Evolutionary conservation across 2,329 filamentous ascomycete species (phyloP).

Genomic region (Penicillium italicum): DNA sequence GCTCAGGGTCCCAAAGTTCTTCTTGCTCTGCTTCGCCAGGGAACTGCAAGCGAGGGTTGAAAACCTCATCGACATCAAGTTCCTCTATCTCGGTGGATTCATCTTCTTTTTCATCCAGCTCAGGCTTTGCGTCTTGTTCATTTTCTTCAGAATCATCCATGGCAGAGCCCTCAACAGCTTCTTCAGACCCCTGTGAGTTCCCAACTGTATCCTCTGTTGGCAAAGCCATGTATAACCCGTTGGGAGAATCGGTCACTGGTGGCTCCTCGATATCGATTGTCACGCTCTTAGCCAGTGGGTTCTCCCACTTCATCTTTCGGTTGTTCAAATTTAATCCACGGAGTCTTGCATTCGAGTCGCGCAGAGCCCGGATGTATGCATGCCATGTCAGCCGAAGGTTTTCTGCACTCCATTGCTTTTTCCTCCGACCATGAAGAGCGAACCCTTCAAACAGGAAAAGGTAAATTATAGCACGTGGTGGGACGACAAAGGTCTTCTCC

Average conservation of each 20-base stretch:
- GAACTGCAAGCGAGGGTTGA: not conserved
- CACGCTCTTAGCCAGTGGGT: conserved; percentile 23
- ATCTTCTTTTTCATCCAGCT: conserved; percentile 7
- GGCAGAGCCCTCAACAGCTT: not conserved
- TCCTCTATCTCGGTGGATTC: conserved; percentile 4
- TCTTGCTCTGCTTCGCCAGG: not conserved
- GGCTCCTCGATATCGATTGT: conserved; percentile 5
- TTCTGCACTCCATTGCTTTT: conserved; percentile 67
- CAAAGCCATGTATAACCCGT: conserved; percentile 26
- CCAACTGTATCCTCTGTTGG: conserved; percentile 13
- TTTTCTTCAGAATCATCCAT: not conserved
- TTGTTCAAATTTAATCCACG: conserved; percentile 16
- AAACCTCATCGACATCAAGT: conserved; percentile 7
- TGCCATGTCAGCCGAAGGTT: conserved; percentile 67
- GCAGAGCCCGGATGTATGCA: conserved; percentile 54
- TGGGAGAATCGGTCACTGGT: conserved; percentile 9
- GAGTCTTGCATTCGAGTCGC: conserved; percentile 34
- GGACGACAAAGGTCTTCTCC: conserved; percentile 61
- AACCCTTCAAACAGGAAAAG: conserved; percentile 82
- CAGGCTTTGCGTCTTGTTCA: not conserved
- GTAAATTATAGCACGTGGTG: conserved; percentile 72
- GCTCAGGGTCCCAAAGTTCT: conserved; percentile 22
- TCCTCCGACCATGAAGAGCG: conserved; percentile 62
- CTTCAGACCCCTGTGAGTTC: not conserved
- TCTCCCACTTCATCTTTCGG: conserved; percentile 28